Conservation (phyloP, 2,329 filamentous ascomycete species). For the Botrytis fragariae region DNA sequence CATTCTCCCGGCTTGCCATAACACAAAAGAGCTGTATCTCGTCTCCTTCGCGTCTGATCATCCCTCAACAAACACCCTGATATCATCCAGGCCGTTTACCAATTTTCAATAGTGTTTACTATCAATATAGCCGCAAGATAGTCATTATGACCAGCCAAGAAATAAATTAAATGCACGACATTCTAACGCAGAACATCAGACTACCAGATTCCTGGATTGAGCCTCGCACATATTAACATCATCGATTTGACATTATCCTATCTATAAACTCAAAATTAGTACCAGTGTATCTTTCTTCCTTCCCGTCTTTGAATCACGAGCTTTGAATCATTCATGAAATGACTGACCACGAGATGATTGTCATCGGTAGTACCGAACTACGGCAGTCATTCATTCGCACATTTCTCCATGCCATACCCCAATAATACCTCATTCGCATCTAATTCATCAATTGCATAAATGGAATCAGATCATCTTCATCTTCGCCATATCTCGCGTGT, state of each 20-base stretch:
- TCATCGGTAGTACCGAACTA: slow-evolving; percentile 7
- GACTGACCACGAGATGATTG: background rate
- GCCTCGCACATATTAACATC: slow-evolving; percentile 1
- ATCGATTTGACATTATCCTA: slow-evolving; percentile 6
- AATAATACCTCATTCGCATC: background rate
- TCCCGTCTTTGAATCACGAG: slow-evolving; percentile 13
- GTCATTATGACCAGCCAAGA: background rate
- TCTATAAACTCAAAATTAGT: background rate
- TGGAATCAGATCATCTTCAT: slow-evolving; percentile 3
- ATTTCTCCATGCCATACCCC: background rate
- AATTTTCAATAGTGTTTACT: background rate
- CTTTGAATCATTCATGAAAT: background rate
- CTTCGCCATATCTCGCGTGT: background rate
- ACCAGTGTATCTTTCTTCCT: background rate
- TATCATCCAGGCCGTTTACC: background rate
- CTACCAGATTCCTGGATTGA: slow-evolving; percentile 16
- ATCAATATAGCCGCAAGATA: slow-evolving; percentile 2
- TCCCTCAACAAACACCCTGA: background rate
- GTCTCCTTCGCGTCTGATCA: background rate
- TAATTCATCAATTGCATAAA: background rate
- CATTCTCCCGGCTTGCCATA: background rate
- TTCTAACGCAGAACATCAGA: slow-evolving; percentile 3
- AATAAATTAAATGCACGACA: slow-evolving; percentile 16
- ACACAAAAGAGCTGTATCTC: background rate
- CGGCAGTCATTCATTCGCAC: background rate